phyloP scores from a whole-genome alignment of 805 yeast genomes.

The Saturnispora galanensis region DNA sequence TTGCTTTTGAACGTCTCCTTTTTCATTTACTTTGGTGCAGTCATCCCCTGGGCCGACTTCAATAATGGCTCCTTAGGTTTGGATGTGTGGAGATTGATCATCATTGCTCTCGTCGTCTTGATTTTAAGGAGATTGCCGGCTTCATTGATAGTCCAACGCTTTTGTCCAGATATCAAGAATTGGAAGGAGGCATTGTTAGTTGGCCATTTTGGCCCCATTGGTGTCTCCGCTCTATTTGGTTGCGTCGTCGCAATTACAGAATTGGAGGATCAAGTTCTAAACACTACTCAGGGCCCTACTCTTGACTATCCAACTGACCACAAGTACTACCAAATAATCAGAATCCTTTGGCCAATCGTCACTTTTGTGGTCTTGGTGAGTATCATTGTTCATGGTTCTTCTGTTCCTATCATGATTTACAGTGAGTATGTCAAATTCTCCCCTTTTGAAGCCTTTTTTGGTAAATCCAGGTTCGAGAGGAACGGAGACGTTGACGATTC shows the following conservation, averaged over 20 bases:
- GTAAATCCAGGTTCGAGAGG: too few species aligned
- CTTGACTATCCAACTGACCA: conserved; percentile 17
- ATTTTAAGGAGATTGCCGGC: conserved; percentile 45
- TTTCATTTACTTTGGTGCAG: conserved; percentile 58
- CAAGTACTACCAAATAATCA: conserved; percentile 21
- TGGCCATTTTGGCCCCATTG: conserved; percentile 71
- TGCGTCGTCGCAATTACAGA: conserved; percentile 23
- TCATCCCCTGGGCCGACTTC: conserved; percentile 58
- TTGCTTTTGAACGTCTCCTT: conserved; percentile 51
- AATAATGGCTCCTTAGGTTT: conserved; percentile 36
- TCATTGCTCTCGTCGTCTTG: conserved; percentile 41
- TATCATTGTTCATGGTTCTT: conserved; percentile 47
- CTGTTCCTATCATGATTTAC: conserved; percentile 44
- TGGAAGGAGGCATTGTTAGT: conserved; percentile 60
- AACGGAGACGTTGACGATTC: too few species aligned
- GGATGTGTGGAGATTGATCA: conserved; percentile 39
- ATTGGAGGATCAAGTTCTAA: conserved; percentile 25
- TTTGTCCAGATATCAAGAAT: conserved; percentile 47
- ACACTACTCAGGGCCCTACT: conserved; percentile 24
- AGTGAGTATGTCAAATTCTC: conserved; percentile 32
- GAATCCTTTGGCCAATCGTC: conserved; percentile 39
- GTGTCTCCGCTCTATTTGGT: conserved; percentile 30
- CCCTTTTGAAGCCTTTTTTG: background rate
- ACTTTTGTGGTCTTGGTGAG: conserved; percentile 41
- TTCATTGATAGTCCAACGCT: conserved; percentile 42